Base-by-base conservation (phyloP, 192 early-diverging fungal genomes). In the Linnemannia hyalina region DNA sequence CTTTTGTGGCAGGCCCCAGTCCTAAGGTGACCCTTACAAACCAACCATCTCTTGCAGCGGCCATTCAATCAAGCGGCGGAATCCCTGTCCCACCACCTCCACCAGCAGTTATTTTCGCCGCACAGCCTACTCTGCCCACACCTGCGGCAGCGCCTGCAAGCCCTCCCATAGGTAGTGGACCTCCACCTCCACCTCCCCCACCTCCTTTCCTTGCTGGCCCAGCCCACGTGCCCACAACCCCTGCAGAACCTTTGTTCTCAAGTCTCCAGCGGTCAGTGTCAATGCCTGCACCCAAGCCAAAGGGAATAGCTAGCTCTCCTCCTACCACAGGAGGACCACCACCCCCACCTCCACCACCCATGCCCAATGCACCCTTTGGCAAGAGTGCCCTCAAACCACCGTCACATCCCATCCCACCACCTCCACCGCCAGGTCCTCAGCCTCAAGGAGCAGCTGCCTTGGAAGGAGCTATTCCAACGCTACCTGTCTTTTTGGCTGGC, bases 191-290 rank as follows among this genome's bases (percentile, higher is more conserved):
- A n/a, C 60, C 72, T 29, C 26, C 75, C 8, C 52, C 78, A 57
- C 70, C 74, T 3, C 77, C 81, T 35, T 46, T 77, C 35, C 69
- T 78, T 35, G 70, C 89, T n/a, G 77, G 83, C 11, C 65, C 79
- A 3, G 68, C 73, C 1, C 35, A 52, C 0, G 20, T 40, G 40
- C 20, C 36, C 20, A 20, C 20, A 65, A 32, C 26, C 15, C 55
- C 22, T n/a, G 18, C 81, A 29, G 36, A 46, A 7, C 41, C 41
- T 26, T 35, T 60, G 16, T 41, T 47, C 35, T 72, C 60, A 68
- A 76, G 63, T 80, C 82, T 80, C 65, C 80, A 36, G 83, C 81
- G 60, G 44, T 88, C 16, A 82, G 78, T 41, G 69, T 87, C 76
- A 60, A 75, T 52, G 52, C 83, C 74, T 36, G 47, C 18, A 47